Evolutionary conservation across 306 rosid genomes (phyloP).

Genomic region (Carpinus fangiana): DNA sequence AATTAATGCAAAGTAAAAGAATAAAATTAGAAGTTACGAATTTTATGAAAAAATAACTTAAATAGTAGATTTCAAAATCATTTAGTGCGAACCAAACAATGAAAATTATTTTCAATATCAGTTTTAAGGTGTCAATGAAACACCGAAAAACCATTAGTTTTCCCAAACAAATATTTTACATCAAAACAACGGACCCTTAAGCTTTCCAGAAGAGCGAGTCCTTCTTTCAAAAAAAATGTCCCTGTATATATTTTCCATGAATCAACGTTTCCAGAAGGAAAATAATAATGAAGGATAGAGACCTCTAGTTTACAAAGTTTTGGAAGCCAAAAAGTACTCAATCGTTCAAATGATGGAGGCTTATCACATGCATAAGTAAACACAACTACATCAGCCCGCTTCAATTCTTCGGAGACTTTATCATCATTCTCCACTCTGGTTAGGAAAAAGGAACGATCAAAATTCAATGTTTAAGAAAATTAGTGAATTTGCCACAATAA

Average conservation of each 20-base stretch:
- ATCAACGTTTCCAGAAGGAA: background rate
- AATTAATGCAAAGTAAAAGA: no score
- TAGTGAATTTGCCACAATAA: background rate
- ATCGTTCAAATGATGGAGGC: constrained; percentile 77
- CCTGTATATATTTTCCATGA: background rate
- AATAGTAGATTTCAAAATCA: no score
- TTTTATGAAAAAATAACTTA: no score
- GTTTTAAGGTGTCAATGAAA: no score
- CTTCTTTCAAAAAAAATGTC: background rate
- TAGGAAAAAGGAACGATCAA: constrained; percentile 12
- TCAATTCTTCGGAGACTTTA: constrained; percentile 90
- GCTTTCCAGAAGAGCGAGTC: background rate
- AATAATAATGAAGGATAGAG: constrained; percentile 1
- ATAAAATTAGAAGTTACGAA: no score
- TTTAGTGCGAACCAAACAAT: no score
- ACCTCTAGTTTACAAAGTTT: constrained; percentile 95
- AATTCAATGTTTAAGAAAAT: constrained; percentile 4
- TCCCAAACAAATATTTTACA: no score
- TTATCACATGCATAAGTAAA: constrained; percentile 94
- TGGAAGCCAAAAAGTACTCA: constrained; percentile 92
- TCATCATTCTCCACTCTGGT: constrained; percentile 67
- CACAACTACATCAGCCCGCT: constrained; percentile 90
- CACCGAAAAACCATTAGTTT: no score
- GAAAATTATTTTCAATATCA: no score
- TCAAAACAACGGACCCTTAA: background rate